Percentiles rank a stretch among this genome's conserved stretches.
Conservation (phyloP, 2,329 filamentous ascomycete genomes). For the Aspergillus japonicus region DNA sequence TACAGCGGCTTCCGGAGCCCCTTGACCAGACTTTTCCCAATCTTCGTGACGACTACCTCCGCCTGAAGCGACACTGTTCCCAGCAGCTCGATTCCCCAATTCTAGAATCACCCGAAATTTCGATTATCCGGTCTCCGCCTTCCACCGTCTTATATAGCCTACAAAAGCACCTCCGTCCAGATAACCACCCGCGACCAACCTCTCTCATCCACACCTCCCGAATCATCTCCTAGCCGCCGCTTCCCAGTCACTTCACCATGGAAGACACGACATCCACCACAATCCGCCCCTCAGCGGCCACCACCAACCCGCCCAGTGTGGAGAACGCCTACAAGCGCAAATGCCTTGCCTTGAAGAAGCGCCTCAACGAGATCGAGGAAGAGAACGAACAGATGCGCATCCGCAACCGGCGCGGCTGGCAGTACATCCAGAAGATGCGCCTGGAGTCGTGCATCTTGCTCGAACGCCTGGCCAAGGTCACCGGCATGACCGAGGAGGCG, state of each 20-base stretch:
- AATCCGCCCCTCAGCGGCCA: not conserved
- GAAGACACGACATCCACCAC: not conserved
- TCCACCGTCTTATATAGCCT: not conserved
- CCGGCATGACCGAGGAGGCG: slow-evolving; percentile 43
- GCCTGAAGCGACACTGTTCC: not conserved
- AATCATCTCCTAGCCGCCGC: no score
- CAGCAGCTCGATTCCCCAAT: not conserved
- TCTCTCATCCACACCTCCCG: no score
- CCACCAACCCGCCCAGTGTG: slow-evolving; percentile 74
- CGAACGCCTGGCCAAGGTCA: slow-evolving; percentile 42
- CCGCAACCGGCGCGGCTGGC: slow-evolving; percentile 74
- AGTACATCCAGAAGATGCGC: slow-evolving; percentile 87
- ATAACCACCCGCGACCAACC: not conserved
- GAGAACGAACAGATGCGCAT: slow-evolving; percentile 82
- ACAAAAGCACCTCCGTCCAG: not conserved
- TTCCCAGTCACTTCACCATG: not conserved
- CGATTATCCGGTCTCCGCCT: not conserved
- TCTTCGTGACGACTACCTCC: not conserved
- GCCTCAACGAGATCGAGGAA: slow-evolving; percentile 86
- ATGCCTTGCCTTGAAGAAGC: slow-evolving; percentile 90
- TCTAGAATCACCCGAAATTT: not conserved
- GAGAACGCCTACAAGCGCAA: slow-evolving; percentile 95
- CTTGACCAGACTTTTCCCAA: not conserved
- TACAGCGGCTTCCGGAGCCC: not conserved
- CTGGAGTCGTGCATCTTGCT: slow-evolving; percentile 54